Conservation (phyloP, 2,329 filamentous ascomycete genomes). For the Pleomassaria siparia region DNA sequence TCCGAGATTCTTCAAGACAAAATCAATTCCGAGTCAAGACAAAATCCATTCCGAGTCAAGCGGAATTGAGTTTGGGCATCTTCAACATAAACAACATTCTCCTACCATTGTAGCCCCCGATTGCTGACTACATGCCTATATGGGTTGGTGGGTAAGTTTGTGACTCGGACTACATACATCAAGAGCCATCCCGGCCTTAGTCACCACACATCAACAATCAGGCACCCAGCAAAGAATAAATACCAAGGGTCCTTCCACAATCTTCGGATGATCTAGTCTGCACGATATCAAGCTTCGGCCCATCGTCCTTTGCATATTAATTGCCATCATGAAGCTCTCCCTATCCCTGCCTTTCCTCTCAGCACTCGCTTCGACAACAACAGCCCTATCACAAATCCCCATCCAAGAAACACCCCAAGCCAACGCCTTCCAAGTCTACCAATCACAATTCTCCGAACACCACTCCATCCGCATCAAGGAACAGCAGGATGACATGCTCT, state of each 20-base stretch:
- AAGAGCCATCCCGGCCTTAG: no score
- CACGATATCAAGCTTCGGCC: neutral
- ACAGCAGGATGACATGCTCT: constrained; percentile 35
- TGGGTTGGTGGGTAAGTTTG: no score
- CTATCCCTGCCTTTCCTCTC: neutral
- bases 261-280: neutral
- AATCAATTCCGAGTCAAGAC: no score
- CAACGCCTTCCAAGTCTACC: constrained; percentile 33
- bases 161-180: no score
- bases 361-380: neutral
- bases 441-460: constrained; percentile 33
- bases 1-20: no score
- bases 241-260: neutral
- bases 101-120: no score
- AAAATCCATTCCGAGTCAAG: no score
- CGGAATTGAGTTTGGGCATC: no score
- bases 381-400: constrained; percentile 26
- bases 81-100: no score
- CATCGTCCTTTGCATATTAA: neutral
- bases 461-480: constrained; percentile 39
- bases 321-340: constrained; percentile 1
- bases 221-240: neutral
- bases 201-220: neutral
- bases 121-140: no score
- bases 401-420: constrained; percentile 31